Evolutionary conservation across 2,329 filamentous ascomycete species (phyloP), one percentile per base, ranked within the genome.

Genomic region (Hypoxylon sp.): DNA sequence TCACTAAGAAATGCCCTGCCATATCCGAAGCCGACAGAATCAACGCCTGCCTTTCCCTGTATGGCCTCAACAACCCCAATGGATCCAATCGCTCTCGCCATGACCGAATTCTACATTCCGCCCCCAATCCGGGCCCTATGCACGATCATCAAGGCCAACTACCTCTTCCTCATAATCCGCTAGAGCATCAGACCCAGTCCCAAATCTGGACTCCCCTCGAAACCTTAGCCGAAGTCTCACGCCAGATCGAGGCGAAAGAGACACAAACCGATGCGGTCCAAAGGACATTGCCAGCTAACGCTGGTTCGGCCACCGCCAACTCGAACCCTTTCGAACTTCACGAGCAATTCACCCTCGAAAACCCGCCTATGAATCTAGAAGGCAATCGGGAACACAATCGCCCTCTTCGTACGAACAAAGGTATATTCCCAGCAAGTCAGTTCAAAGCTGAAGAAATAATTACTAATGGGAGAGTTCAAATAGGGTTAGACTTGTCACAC

Each of bases 1-100:
- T 96, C 47, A 87, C 90, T 43, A 94, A 92, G 70, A 91, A 89
- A 77, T 97, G 92, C 69, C 89, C 89, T 29, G 88, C 87, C 44
- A 86, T 95, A 42, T 83, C 86, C 57, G 78, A 88, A 56, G 79
- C 82, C 50, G 90, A 94, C 67, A 85, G 89, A 44, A 85, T 90
- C 73, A 86, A 88, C 64, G 89, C 89, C 48, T 80, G 88, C 59
- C 76, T 90, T 51, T 83, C 89, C 58, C 79, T 91, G 12, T 84
- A 90, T 66, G 87, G 89, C 59, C 80, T 90, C 52, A 80, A 80
- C 58, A 80, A 82, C 25, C 62, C 49, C 11, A 60, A 63, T 15
- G 61, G 63, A 4, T 25, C 21, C 9, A 5, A 25, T 25, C 21
- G 21, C 21, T 25, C 21, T 25, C 21, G 9, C 5, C 9, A 25